Conservation (phyloP, 208 protist genomes). For the Crithidia bombi region DNA sequence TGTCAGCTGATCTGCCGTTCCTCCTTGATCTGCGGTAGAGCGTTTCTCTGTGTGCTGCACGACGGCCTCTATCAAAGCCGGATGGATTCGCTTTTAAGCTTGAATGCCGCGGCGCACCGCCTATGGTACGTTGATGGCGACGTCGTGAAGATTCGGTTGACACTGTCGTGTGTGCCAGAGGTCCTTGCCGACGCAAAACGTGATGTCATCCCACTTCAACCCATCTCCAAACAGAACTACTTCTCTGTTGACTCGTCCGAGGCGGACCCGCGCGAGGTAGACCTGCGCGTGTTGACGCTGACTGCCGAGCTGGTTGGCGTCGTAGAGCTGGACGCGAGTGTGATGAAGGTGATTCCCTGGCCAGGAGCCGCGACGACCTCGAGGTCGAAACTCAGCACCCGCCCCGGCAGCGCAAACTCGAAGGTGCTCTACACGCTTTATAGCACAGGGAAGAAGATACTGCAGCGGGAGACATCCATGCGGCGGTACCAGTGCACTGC, state of each 20-base stretch:
- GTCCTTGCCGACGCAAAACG: constrained; percentile 9
- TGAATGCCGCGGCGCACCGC: constrained; percentile 41
- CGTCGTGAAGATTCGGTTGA: constrained; percentile 46
- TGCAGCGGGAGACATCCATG: constrained; percentile 22
- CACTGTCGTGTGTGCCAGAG: constrained; percentile 42
- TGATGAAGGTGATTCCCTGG: constrained; percentile 38
- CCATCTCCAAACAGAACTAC: constrained; percentile 34
- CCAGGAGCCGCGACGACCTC: constrained; percentile 5
- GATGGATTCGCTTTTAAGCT: constrained; percentile 24
- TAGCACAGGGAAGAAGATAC: constrained; percentile 15
- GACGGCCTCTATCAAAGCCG: not conserved
- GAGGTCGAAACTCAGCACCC: not conserved
- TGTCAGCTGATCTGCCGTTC: not conserved
- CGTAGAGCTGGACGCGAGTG: constrained; percentile 37
- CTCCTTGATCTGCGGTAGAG: not conserved
- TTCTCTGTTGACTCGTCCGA: constrained; percentile 40
- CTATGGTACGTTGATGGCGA: constrained; percentile 74
- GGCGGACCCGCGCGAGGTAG: constrained; percentile 23
- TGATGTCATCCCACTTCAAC: constrained; percentile 24
- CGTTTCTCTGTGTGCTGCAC: not conserved
- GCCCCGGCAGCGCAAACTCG: not conserved
- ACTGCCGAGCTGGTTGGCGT: constrained; percentile 30
- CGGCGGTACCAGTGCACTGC: constrained; percentile 28
- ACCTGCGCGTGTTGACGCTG: constrained; percentile 40
- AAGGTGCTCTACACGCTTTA: constrained; percentile 24